A percentile compares a stretch with the other conserved stretches of the same genome.
phyloP scores from a whole-genome alignment of 164 flowering plant species.

The Macadamia tetraphylla region DNA sequence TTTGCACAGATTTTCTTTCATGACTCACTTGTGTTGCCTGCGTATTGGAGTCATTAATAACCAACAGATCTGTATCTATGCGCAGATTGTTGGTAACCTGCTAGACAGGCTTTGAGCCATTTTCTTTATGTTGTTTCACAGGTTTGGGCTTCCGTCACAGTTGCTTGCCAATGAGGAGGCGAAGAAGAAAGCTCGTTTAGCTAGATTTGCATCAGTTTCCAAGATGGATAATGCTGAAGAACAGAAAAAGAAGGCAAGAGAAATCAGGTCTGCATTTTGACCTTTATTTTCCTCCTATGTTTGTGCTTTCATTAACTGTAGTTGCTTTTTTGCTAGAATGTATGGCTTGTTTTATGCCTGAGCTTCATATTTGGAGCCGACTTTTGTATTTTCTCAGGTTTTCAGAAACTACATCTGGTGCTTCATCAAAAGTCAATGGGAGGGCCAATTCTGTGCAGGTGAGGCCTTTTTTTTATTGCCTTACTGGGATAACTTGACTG shows the following conservation, averaged over 20 bases:
- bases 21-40: not conserved
- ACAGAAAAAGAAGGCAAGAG: slow-evolving; percentile 88
- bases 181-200: slow-evolving; percentile 88
- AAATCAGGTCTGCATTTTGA: slow-evolving; percentile 46
- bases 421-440: slow-evolving; percentile 38
- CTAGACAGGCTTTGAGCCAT: slow-evolving; percentile 13
- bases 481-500: not conserved
- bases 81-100: slow-evolving; percentile 3
- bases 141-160: slow-evolving; percentile 61
- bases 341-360: not conserved
- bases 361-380: not conserved
- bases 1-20: not conserved
- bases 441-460: slow-evolving; percentile 34
- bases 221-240: slow-evolving; percentile 61
- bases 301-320: not conserved
- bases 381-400: slow-evolving; percentile 31
- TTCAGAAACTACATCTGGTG: slow-evolving; percentile 27
- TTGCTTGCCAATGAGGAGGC: slow-evolving; percentile 54
- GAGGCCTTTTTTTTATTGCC: slow-evolving; percentile 3
- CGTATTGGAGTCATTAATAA: not conserved
- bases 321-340: not conserved
- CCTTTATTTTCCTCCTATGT: not conserved
- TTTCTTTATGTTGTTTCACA: slow-evolving; percentile 19
- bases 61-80: not conserved
- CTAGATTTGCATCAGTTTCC: slow-evolving; percentile 51